Evolutionary conservation across 257 asterid species (phyloP), one percentile per base, ranked within the genome.

Genomic region (Solanum infundibuliforme): DNA sequence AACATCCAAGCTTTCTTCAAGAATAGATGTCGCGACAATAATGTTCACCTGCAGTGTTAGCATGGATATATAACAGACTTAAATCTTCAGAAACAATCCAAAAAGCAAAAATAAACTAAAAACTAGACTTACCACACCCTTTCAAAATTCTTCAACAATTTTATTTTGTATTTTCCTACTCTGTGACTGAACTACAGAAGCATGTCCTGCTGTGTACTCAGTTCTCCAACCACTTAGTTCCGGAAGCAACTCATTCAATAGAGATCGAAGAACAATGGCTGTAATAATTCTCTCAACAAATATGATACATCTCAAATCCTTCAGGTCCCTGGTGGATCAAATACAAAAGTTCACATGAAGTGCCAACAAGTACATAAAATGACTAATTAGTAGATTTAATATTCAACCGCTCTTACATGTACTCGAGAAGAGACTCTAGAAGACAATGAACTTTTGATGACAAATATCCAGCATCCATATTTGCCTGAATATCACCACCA

Each of bases 1-100:
- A 66, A 96, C 98, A 81, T 96, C 99, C 89, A 96, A 90, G 16
- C 98, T 97, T 94, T 96, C 99, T 91, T 96, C 98, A 36, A 96
- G 96, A 95, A 96, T 92, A 29, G 98, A 94, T 65, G 98, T 95
- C 6, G 98, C 93, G 72, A 96, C 90, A 18, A 96, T 93, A 75
- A 96, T 93, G 88, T 96, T 94, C 48, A 96, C 96, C 99, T 96
- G 93, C 86, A 90, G 62, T 71, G 0, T 77, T 77, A 25, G 65
- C 84, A 77, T 77, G 65, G 65, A 77, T 39, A 48, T 13, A 46
- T 13, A 77, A 3, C 36, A 3, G 36, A 41, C 38, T 35, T 41
- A 69, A 39, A 83, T 83, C 27, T 76, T 87, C 31, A 60, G 79
- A 87, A 84, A 58, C 58, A 23, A n/a, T 20, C 66, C 46, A 20